Evolutionary conservation across 345 rosid species (phyloP).

Genomic region (Xanthoceras sorbifolium): DNA sequence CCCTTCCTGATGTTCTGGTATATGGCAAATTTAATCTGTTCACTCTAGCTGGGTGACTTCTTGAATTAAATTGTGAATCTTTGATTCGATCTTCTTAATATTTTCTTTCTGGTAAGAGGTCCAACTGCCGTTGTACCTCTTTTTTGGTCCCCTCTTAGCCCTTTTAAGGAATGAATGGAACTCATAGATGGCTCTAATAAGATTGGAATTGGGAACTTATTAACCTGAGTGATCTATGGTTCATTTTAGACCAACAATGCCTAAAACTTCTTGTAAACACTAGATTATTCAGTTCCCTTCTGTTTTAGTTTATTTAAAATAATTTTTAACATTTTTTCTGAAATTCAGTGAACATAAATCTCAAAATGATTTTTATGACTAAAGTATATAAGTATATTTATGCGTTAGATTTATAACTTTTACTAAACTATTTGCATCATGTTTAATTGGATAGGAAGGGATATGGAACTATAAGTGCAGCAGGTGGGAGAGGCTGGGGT

Average conservation of each 20-base stretch:
- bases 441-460: conserved; percentile 74
- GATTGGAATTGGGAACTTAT: background rate
- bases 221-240: background rate
- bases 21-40: background rate
- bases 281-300: background rate
- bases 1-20: background rate
- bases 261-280: background rate
- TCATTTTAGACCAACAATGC: background rate
- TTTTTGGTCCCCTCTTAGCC: background rate
- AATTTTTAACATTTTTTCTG: background rate
- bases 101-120: background rate
- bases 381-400: conserved; percentile 12
- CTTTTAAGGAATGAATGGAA: background rate
- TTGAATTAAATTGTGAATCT: conserved; percentile 2
- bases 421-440: conserved; percentile 16
- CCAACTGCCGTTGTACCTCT: background rate
- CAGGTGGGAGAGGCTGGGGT: conserved; percentile 93
- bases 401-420: conserved; percentile 8
- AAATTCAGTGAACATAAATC: background rate
- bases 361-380: background rate
- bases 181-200: background rate
- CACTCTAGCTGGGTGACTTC: background rate
- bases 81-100: background rate
- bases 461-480: conserved; percentile 75
- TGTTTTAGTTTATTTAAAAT: background rate